Percentiles rank a stretch among this genome's conserved stretches.
Conservation (phyloP, 257 asterid genomes). For the Ocimum tenuiflorum region DNA sequence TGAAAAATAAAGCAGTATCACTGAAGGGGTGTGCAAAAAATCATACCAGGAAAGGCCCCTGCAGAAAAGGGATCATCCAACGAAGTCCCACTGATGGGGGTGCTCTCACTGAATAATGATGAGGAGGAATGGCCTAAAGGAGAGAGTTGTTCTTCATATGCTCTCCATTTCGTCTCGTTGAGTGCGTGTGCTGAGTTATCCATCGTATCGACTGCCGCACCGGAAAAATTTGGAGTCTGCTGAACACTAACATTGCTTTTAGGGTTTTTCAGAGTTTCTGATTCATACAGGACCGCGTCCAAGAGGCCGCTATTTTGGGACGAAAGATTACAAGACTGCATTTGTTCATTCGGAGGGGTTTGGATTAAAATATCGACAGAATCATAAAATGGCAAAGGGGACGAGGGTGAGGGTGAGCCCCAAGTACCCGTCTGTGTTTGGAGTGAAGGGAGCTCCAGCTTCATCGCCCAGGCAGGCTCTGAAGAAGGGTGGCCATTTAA, state of each 20-base stretch:
- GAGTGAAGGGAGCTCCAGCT: slow-evolving; percentile 78
- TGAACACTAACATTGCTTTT: slow-evolving; percentile 16
- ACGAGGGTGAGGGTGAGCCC: slow-evolving; percentile 45
- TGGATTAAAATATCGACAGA: slow-evolving; percentile 36
- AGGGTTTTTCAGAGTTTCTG: slow-evolving; percentile 31
- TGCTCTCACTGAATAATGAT: slow-evolving; percentile 30
- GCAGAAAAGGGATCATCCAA: slow-evolving; percentile 32
- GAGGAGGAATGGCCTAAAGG: slow-evolving; percentile 38
- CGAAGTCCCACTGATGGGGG: slow-evolving; percentile 31
- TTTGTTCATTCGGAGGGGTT: slow-evolving; percentile 32
- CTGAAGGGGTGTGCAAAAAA: neutral
- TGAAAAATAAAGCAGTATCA: neutral
- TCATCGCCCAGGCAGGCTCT: slow-evolving; percentile 39
- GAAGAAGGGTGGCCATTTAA: slow-evolving; percentile 40
- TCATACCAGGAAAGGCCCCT: slow-evolving; percentile 33
- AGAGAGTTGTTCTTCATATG: slow-evolving; percentile 31
- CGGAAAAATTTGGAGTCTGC: slow-evolving; percentile 15
- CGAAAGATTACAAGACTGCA: slow-evolving; percentile 30
- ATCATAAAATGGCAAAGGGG: slow-evolving; percentile 42
- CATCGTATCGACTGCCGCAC: slow-evolving; percentile 9
- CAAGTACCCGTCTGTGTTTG: slow-evolving; percentile 41
- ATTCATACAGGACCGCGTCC: slow-evolving; percentile 46
- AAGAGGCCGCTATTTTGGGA: slow-evolving; percentile 43
- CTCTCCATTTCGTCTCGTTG: slow-evolving; percentile 37
- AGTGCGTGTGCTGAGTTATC: slow-evolving; percentile 23